phyloP scores from a whole-genome alignment of 2,329 filamentous ascomycete species.

The Colletotrichum coccodes region DNA sequence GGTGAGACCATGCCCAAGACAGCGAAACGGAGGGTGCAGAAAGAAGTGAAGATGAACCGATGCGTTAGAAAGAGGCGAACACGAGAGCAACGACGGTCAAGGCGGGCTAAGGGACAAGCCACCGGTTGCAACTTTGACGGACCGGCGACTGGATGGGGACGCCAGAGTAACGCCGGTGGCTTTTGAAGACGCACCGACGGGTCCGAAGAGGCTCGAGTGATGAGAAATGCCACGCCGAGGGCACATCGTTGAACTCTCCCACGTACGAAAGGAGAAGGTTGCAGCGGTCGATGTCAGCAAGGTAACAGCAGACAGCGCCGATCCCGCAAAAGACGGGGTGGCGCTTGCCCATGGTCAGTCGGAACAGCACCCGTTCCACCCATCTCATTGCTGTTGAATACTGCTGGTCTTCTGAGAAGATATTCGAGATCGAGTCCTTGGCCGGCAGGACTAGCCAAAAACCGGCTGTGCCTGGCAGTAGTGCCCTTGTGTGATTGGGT shows the following conservation, averaged over 20 bases:
- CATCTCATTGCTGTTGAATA: background rate
- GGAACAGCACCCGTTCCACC: conserved; percentile 5
- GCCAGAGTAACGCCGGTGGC: conserved; percentile 9
- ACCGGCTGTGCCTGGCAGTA: conserved; percentile 20
- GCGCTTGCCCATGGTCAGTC: background rate
- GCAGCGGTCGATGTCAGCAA: background rate
- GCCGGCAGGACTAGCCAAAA: background rate
- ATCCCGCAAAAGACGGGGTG: background rate
- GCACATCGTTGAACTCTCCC: background rate
- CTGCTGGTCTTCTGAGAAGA: background rate
- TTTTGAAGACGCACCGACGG: conserved; percentile 15
- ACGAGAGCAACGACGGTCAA: conserved; percentile 21
- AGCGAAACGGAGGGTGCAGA: conserved; percentile 1
- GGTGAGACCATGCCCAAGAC: conserved; percentile 20
- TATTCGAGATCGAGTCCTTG: background rate
- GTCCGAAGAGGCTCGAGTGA: conserved; percentile 23
- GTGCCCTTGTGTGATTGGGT: conserved; percentile 4
- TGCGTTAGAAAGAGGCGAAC: background rate
- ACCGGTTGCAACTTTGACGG: conserved; percentile 16
- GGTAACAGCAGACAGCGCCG: background rate
- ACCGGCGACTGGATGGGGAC: background rate
- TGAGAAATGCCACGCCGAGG: conserved; percentile 4
- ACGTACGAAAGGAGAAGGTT: background rate
- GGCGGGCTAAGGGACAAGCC: conserved; percentile 18
- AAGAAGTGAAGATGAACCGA: conserved; percentile 15